Conservation (phyloP, 2,329 filamentous ascomycete species). For the Colletotrichum orchidophilum region DNA sequence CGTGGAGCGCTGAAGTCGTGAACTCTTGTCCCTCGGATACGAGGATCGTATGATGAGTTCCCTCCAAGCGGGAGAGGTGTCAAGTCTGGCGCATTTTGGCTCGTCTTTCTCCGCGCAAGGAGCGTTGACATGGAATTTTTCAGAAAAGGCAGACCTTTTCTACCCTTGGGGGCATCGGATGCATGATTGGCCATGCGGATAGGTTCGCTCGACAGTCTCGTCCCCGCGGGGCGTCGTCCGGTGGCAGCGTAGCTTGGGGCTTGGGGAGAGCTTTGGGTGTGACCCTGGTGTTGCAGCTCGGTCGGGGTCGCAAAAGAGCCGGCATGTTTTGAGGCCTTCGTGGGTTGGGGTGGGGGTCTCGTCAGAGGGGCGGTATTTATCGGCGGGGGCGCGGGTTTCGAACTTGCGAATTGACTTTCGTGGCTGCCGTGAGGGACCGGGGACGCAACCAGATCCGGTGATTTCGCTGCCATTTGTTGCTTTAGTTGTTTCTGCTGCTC, state of each 20-base stretch:
- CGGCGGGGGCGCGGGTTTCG: slow-evolving; percentile 46
- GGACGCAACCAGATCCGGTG: slow-evolving; percentile 16
- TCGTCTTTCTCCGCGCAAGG: slow-evolving; percentile 65
- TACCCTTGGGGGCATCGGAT: slow-evolving; percentile 55
- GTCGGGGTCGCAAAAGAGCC: slow-evolving; percentile 60
- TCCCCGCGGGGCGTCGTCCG: slow-evolving; percentile 54
- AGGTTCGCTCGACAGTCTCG: slow-evolving; percentile 51
- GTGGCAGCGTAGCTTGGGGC: slow-evolving; percentile 35
- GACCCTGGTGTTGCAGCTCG: slow-evolving; percentile 49
- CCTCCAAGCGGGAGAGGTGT: slow-evolving; percentile 49
- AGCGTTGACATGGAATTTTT: slow-evolving; percentile 69
- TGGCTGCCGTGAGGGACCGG: slow-evolving; percentile 28
- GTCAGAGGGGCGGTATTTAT: slow-evolving; percentile 47
- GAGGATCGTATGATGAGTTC: slow-evolving; percentile 65
- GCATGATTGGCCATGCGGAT: slow-evolving; percentile 42
- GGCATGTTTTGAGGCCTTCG: slow-evolving; percentile 43
- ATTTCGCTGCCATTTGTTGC: slow-evolving; percentile 26
- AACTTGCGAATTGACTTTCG: slow-evolving; percentile 40
- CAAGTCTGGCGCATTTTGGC: slow-evolving; percentile 57
- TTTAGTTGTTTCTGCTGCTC: slow-evolving; percentile 36
- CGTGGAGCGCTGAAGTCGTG: slow-evolving; percentile 74
- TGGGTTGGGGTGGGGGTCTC: slow-evolving; percentile 41
- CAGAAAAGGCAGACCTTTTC: slow-evolving; percentile 65
- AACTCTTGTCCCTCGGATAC: slow-evolving; percentile 70
- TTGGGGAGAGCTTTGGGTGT: slow-evolving; percentile 4